A percentile compares a stretch with the other conserved stretches of the same genome.
Conservation (phyloP, 2,329 filamentous ascomycete species). For the Aspergillus thermomutatus region DNA sequence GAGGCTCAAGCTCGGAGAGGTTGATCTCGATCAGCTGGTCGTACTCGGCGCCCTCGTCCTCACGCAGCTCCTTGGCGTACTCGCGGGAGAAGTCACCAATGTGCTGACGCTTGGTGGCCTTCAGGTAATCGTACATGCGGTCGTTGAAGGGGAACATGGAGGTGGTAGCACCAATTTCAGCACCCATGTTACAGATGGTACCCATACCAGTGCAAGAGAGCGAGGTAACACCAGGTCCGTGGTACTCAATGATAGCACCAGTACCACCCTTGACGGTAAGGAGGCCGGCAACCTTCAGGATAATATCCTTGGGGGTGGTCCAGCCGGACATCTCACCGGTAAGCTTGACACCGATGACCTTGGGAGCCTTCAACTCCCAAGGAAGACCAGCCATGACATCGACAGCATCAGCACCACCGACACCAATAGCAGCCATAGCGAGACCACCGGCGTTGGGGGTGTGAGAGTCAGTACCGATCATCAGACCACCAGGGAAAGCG, state of each 20-base stretch:
- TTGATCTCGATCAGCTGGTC: conserved; percentile 96
- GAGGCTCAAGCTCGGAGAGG: conserved; percentile 88
- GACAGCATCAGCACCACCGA: conserved; percentile 96
- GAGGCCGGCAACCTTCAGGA: conserved; percentile 94
- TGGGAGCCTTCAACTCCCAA: conserved; percentile 98
- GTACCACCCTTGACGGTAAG: conserved; percentile 98
- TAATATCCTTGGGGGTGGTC: conserved; percentile 94
- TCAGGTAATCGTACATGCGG: conserved; percentile 94
- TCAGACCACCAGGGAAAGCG: conserved; percentile 94
- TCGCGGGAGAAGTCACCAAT: conserved; percentile 86
- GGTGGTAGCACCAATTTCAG: conserved; percentile 71
- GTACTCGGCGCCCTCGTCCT: conserved; percentile 89
- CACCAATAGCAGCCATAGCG: conserved; percentile 91
- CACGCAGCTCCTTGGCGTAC: conserved; percentile 80
- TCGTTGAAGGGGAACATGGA: conserved; percentile 98
- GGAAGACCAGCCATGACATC: conserved; percentile 97
- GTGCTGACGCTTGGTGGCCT: conserved; percentile 80
- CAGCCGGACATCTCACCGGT: conserved; percentile 87
- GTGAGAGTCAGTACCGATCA: conserved; percentile 97
- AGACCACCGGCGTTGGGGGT: conserved; percentile 97
- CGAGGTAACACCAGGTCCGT: conserved; percentile 67
- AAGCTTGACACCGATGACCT: conserved; percentile 93
- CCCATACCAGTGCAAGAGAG: conserved; percentile 84
- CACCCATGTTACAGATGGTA: conserved; percentile 70
- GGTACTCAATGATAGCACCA: conserved; percentile 65